A percentile compares a stretch with the other conserved stretches of the same genome.
These are phyloP conservation scores for Thielaviopsis ethacetica DNA, from an alignment of 2,329 filamentous ascomycete species.

Conservation along the genomic window DNA sequence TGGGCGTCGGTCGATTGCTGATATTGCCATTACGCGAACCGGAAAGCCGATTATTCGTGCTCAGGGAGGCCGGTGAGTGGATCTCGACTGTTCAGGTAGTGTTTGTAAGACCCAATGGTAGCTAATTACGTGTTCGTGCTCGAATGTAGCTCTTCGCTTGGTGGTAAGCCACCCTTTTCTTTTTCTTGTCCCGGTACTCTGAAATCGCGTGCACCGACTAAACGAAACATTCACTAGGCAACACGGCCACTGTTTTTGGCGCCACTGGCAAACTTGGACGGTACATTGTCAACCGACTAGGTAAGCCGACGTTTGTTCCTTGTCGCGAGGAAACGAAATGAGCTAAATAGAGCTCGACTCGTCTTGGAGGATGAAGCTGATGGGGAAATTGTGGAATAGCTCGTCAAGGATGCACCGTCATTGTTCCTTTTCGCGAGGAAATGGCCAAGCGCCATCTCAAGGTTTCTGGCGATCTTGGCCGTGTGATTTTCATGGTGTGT, in stretches of 20 bases:
- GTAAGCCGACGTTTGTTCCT: conserved; percentile 23
- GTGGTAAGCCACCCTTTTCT: conserved; percentile 44
- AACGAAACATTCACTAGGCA: conserved; percentile 36
- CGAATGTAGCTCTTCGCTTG: conserved; percentile 57
- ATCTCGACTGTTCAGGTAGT: not conserved
- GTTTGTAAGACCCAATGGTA: not conserved
- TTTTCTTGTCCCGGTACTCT: not conserved
- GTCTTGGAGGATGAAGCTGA: not conserved
- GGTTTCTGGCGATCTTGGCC: conserved; percentile 83
- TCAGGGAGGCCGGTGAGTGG: conserved; percentile 69
- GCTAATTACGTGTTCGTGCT: conserved; percentile 17
- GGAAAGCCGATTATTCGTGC: conserved; percentile 87
- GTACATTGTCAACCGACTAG: conserved; percentile 93
- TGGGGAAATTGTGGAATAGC: conserved; percentile 32
- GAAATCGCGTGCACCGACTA: not conserved
- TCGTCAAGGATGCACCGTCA: conserved; percentile 81
- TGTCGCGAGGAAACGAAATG: not conserved
- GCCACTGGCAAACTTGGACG: conserved; percentile 89
- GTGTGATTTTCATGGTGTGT: conserved; percentile 67
- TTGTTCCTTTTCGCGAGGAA: conserved; percentile 88
- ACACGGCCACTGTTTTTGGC: conserved; percentile 95
- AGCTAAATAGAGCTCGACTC: not conserved
- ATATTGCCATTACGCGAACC: conserved; percentile 85
- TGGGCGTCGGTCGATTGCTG: conserved; percentile 46
- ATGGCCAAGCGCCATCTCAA: conserved; percentile 97